Percentiles rank a stretch among this genome's conserved stretches.
Conservation (phyloP, 805 yeast species). For the Candida wancherniae region DNA sequence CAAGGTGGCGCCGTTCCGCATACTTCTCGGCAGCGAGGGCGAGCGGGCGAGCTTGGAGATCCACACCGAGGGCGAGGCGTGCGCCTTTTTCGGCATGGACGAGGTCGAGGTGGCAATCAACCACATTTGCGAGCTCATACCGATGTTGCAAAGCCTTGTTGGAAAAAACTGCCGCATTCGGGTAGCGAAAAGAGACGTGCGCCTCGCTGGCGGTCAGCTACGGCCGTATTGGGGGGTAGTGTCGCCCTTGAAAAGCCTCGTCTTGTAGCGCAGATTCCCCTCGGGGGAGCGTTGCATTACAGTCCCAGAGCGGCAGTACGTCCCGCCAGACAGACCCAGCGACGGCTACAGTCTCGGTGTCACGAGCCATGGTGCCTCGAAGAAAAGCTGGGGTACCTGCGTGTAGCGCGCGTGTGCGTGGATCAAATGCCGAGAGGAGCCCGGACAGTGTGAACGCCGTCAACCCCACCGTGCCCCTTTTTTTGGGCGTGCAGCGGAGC, state of each 20-base stretch:
- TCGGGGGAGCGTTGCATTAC: too few relatives aligned
- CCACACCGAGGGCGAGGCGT: conserved; percentile 9
- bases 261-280: too few relatives aligned
- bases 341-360: too few relatives aligned
- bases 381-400: too few relatives aligned
- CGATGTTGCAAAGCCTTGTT: conserved; percentile 1
- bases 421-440: too few relatives aligned
- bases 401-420: too few relatives aligned
- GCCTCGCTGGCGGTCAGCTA: conserved; percentile 4
- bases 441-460: too few relatives aligned
- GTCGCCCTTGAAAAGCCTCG: conserved; percentile 2
- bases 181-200: conserved; percentile 1
- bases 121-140: conserved; percentile 3
- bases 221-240: conserved; percentile 11
- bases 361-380: too few relatives aligned
- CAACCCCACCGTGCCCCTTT: too few relatives aligned
- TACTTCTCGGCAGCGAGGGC: conserved; percentile 3
- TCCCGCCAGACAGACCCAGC: too few relatives aligned
- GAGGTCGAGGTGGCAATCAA: conserved; percentile 15
- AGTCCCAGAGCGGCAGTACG: too few relatives aligned
- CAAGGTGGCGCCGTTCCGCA: conserved; percentile 9
- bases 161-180: conserved; percentile 3
- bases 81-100: conserved; percentile 12
- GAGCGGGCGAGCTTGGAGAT: conserved; percentile 5
- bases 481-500: too few relatives aligned